Evolutionary conservation across 2,329 filamentous ascomycete species (phyloP), one percentile per base, ranked within the genome.

Genomic region (Harringtonia lauricola): DNA sequence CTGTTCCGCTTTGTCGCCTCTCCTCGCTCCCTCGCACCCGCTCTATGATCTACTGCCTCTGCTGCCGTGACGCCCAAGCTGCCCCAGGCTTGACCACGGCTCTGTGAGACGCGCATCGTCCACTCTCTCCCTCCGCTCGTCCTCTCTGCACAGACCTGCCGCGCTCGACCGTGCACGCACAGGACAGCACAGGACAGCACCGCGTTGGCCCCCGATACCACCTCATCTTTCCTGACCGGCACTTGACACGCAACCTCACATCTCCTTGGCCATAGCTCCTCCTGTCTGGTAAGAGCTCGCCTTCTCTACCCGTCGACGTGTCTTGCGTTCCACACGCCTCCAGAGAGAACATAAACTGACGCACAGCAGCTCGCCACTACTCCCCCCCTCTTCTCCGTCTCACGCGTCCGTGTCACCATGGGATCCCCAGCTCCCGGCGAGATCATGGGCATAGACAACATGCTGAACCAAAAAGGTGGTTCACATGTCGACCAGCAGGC

Each of bases 391-490:
- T 8, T 37, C 15, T 28, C 22, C 9, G 3, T 10, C 22, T 15
- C 36, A 17, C 22, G 8, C 7, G 33, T n/a, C 6, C 10, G 6
- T 8, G 19, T 13, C 46, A 60, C 55, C 50, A 64, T 67, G 60
- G 59, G 57, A 58, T 67, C 65, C 55, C 63, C 65, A 51, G 64
- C 62, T 48, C 60, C 68, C 40, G 62, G 63, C 52, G 66, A 69
- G 59, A 65, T 70, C 47, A 73, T 72, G 69, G 69, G 69, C 55
- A 68, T 73, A 54, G 69, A 64, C 54, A 70, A 64, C 56, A 68
- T 73, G 62, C 58, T 72, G 55, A 72, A 73, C 58, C 68, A 66
- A 49, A 70, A 69, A 60, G 64, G n/a, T n/a, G n/a, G 56, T 47
- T 55, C 37, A 22, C 24, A 30, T 56, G 54, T 44, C 59, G 58